Evolutionary conservation across 2,329 filamentous ascomycete species (phyloP), one percentile per base, ranked within the genome.

Genomic region (Paraphaeosphaeria minitans): DNA sequence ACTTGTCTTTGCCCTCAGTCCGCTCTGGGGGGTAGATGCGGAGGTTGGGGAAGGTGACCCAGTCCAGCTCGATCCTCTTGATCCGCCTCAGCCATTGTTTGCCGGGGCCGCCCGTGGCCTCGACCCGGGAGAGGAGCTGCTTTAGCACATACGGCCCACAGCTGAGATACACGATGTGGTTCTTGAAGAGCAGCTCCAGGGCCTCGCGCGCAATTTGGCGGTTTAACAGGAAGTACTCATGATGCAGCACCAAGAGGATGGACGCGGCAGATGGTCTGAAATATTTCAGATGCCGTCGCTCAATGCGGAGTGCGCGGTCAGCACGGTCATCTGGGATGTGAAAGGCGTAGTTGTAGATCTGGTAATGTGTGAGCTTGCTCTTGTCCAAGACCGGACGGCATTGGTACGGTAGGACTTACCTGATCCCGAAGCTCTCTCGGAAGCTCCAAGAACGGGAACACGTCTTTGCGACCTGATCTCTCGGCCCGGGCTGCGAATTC

Each of bases 391-490:
- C n/a, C n/a, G n/a, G 33, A 19, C 13, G 21, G 19, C 31, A 45
- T n/a, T n/a, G n/a, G 24, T 19, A 31, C 53, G 48, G 21, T 29
- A 53, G 37, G n/a, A 60, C 60, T 19, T 60, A 72, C 72, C 61
- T 73, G 67, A 59, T 78, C 73, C n/a, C 75, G 71, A 24, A 78
- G 66, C 60, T 78, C 75, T 45, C 72, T 66, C 13, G 75, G 75
- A 13, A 78, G 66, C 8, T 57, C 50, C 13, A 77, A 62, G 51
- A 78, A 74, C 8, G 71, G 68, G 49, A 72, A 73, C 29, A 61
- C 21, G 19, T 59, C 57, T 19, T 16, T 19, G 41, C 50, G n/a
- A 5, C 29, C 19, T 5, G 22, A 0, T 2, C 35, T 13, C 27
- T 13, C 50, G 13, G 37, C 24, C 6, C 24, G 24, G 24, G 24